Evolutionary conservation across 371 early-diverging fungal genomes (phyloP), one percentile per base, ranked within the genome.

Genomic region (Lichtheimia ramosa): DNA sequence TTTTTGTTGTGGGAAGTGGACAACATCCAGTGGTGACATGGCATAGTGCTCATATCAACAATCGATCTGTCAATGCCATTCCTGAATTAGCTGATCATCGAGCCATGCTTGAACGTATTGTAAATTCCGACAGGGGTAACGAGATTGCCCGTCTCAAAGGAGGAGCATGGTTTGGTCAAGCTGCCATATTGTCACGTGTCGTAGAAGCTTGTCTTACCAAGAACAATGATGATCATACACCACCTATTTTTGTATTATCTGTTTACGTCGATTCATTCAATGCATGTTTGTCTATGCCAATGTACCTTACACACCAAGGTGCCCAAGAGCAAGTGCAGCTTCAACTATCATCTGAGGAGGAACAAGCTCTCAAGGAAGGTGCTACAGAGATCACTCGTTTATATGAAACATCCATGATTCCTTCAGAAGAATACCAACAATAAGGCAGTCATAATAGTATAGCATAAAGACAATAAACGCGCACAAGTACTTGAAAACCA

Each of bases 61-160:
- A 87, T 21, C 68, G 77, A 15, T 82, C 90, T 3, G 56, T 89
- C 0, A 55, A 79, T 0, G 75, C 78, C 28, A 73, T 83, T 3
- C 75, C 81, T 51, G 65, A 89, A 50, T 14, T 82, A 43, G 55
- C 50, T 4, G 40, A 81, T 13, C 73, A 89, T 49, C 61, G 65
- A 28, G 68, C 69, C 3, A 56, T 55, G 3, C 58, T 86, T 15
- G 81, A 80, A 25, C 64, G 81, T 16, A 63, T 80, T 40, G 82
- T 89, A 8, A 74, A 79, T 24, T 73, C 66, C 59, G 87, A 88
- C 42, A 56, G 63, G 67, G 88, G 88, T 2, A 83, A 88, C 46
- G 75, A 77, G 48, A 93, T 94, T 58, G 89, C 88, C 27, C 84
- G 89, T 10, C 72, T 83, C 54, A 93, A 93, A 64, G 94, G 94